Percentiles rank a stretch among this genome's conserved stretches.
phyloP scores from a whole-genome alignment of 768 basidiomycete species.

The Rhizopogon roseolus region DNA sequence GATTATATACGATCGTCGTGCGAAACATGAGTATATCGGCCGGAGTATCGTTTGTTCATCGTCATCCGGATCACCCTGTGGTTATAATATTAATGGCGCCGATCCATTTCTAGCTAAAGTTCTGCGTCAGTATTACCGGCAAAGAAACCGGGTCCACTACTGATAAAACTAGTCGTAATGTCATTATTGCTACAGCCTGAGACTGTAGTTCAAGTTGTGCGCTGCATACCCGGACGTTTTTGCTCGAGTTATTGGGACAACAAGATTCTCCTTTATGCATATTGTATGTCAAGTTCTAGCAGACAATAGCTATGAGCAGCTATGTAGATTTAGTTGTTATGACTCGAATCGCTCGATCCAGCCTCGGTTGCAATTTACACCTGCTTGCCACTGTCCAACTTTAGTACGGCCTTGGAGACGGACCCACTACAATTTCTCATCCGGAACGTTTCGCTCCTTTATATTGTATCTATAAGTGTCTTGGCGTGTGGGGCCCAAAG shows the following conservation, averaged over 20 bases:
- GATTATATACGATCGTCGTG: constrained; percentile 44
- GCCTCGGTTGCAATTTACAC: not conserved
- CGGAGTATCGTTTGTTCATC: constrained; percentile 33
- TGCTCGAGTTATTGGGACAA: not conserved
- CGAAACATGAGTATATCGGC: constrained; percentile 44
- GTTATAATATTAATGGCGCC: constrained; percentile 44
- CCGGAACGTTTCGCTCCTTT: not conserved
- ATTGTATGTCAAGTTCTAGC: too few relatives aligned
- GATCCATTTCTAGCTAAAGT: constrained; percentile 32
- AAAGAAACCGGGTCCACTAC: not conserved
- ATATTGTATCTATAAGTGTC: not conserved
- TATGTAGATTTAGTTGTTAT: too few relatives aligned
- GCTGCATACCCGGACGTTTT: not conserved
- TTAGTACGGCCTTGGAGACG: not conserved
- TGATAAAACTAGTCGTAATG: not conserved
- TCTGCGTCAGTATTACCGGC: constrained; percentile 9
- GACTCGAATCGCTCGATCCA: too few relatives aligned
- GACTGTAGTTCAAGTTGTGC: not conserved
- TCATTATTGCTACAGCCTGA: not conserved
- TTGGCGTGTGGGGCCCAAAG: not conserved
- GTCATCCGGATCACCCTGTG: constrained; percentile 32
- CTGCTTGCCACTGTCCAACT: not conserved
- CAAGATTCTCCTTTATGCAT: not conserved
- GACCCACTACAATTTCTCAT: not conserved
- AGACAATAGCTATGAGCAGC: too few relatives aligned